phyloP scores from a whole-genome alignment of 345 rosid genomes.

The Clarkia xantiana region DNA sequence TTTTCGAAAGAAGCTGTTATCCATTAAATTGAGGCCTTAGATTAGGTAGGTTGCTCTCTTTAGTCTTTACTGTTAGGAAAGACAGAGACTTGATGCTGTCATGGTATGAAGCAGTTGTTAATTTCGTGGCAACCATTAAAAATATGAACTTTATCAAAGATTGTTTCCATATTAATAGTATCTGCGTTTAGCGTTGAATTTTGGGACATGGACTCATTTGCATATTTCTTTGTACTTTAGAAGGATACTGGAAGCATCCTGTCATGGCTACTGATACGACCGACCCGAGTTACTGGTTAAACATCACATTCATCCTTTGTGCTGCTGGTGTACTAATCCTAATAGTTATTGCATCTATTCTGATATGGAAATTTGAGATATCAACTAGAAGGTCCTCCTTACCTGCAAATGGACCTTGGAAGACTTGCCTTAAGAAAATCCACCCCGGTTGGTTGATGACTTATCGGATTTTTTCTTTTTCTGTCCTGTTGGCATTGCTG shows the following conservation, averaged over 20 bases:
- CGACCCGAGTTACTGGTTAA: slow-evolving; percentile 70
- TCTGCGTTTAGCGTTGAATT: too few species aligned
- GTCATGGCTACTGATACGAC: slow-evolving; percentile 56
- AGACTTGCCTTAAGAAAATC: slow-evolving; percentile 38
- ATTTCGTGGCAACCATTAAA: too few species aligned
- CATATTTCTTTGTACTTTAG: slow-evolving; percentile 16
- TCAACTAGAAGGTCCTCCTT: slow-evolving; percentile 16
- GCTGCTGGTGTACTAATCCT: slow-evolving; percentile 32
- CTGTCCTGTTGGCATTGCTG: slow-evolving; percentile 43
- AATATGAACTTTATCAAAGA: too few species aligned
- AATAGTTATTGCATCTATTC: slow-evolving; percentile 33
- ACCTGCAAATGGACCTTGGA: slow-evolving; percentile 67
- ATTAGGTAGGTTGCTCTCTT: too few species aligned
- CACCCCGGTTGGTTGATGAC: slow-evolving; percentile 67
- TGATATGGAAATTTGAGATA: slow-evolving; percentile 66
- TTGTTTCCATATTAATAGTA: too few species aligned
- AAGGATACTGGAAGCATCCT: slow-evolving; percentile 48
- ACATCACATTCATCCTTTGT: slow-evolving; percentile 68
- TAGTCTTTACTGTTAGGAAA: too few species aligned
- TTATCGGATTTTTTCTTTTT: slow-evolving; percentile 45
- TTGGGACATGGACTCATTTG: too few species aligned
- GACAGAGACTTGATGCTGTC: too few species aligned
- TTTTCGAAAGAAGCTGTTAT: too few species aligned
- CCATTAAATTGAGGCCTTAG: too few species aligned
- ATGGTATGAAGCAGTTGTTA: too few species aligned